These are phyloP conservation scores for Rhodomyrtus psidioides DNA, from an alignment of 441 rosid genomes.

Conservation along the genomic window DNA sequence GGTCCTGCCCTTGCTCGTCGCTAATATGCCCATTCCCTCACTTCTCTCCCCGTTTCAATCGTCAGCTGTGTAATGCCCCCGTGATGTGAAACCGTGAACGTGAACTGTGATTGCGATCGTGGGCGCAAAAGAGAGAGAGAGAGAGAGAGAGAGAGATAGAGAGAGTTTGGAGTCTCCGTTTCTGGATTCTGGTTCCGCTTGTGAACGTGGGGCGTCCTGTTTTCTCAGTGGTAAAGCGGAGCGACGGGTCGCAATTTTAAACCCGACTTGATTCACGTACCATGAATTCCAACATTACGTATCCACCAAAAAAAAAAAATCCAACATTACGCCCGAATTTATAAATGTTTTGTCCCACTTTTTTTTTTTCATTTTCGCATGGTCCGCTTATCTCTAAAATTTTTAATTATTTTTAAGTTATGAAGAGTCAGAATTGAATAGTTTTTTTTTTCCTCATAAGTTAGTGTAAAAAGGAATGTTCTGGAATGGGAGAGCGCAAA, in stretches of 20 bases:
- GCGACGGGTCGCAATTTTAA: background rate
- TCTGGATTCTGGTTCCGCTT: background rate
- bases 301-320: too few relatives aligned
- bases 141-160: background rate
- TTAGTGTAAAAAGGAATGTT: background rate
- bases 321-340: background rate
- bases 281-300: background rate
- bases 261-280: background rate
- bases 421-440: background rate
- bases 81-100: background rate
- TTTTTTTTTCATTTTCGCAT: too few relatives aligned
- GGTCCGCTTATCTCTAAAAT: background rate
- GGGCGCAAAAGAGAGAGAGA: background rate
- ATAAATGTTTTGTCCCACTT: background rate
- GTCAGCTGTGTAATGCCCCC: background rate
- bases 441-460: background rate
- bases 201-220: background rate
- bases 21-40: background rate
- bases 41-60: background rate
- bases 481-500: background rate
- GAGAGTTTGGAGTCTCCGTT: background rate
- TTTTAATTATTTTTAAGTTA: background rate
- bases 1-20: constrained; percentile 12
- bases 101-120: background rate
- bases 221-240: background rate